Percentiles rank a stretch among this genome's conserved stretches.
phyloP scores from a whole-genome alignment of 2,329 filamentous ascomycete genomes.

The Trichoderma oligosporum region DNA sequence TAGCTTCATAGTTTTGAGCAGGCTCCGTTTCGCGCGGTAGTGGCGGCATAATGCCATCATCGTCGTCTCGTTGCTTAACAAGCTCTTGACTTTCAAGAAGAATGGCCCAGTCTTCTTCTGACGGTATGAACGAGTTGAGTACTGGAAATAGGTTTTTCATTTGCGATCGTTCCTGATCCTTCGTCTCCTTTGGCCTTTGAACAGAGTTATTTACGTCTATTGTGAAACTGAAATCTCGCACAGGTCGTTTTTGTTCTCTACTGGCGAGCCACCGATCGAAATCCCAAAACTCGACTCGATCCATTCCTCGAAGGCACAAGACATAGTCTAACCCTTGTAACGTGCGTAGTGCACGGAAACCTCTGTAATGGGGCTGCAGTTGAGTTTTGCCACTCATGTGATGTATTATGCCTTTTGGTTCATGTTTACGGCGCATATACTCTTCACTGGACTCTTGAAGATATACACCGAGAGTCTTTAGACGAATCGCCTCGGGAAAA shows the following conservation, averaged over 20 bases:
- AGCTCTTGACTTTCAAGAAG: not conserved
- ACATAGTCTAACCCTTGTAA: slow-evolving; percentile 46
- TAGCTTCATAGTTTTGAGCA: not conserved
- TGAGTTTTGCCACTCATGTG: slow-evolving; percentile 31
- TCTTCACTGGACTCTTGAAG: slow-evolving; percentile 35
- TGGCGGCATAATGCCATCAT: not conserved
- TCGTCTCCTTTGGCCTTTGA: slow-evolving; percentile 21
- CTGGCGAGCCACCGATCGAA: slow-evolving; percentile 29
- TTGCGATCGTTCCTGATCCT: slow-evolving; percentile 17
- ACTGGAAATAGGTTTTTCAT: slow-evolving; percentile 26
- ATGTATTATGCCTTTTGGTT: slow-evolving; percentile 25
- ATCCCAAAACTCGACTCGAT: slow-evolving; percentile 41
- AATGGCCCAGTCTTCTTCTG: slow-evolving; percentile 17
- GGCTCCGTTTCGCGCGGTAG: not conserved
- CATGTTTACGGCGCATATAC: slow-evolving; percentile 38
- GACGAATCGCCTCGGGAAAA: slow-evolving; percentile 36
- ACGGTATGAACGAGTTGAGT: slow-evolving; percentile 9
- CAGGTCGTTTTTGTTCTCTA: not conserved
- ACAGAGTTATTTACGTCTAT: slow-evolving; percentile 28
- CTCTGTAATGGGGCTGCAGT: slow-evolving; percentile 40
- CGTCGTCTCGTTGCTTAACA: not conserved
- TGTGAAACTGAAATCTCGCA: slow-evolving; percentile 33
- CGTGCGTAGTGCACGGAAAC: slow-evolving; percentile 35
- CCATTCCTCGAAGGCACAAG: slow-evolving; percentile 42
- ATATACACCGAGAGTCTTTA: slow-evolving; percentile 41